Evolutionary conservation across 2,329 filamentous ascomycete species (phyloP), one percentile per base, ranked within the genome.

Genomic region (Hymenotorrendiella dingleyae): DNA sequence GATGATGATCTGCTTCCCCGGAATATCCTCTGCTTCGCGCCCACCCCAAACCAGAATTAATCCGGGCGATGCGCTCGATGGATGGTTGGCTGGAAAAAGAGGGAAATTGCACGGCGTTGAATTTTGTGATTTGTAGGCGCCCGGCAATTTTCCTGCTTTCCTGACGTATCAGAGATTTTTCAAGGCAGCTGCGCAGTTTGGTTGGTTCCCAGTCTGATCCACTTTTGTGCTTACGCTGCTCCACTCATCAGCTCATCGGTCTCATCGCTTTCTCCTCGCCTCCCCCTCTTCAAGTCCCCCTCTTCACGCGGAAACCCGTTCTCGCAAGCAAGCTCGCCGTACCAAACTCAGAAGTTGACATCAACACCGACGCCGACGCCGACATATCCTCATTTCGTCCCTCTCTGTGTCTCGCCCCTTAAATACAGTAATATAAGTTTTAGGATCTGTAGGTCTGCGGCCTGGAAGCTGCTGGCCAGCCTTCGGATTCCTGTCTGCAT

Each of bases 71-170:
- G 24, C 40, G 26, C 26, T 16, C 20, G 21, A 11, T 24, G 14
- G 19, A 28, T 39, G 42, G 35, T 44, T 44, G 42, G 42, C 16
- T 28, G 28, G 16, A 23, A 33, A 14, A 12, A 19, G 27, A 32
- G 17, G 20, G 16, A 43, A 43, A 39, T 33, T 14, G 28, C 21
- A 37, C n/a, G 23, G 22, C 27, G 16, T 14, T 9, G 26, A 39
- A n/a, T 43, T 43, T 26, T 43, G 16, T 43, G 41, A 43, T 43
- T 43, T 35, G 41, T 19, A 24, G 27, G 19, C 37, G 37, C 17
- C 6, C 20, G 28, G 26, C 19, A 30, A 20, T 21, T 34, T 20
- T 34, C 11, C 32, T 20, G 11, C 17, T 17, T 34, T 34, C 22
- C 14, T 20, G 19, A 34, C n/a, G n/a, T n/a, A n/a, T n/a, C n/a